Base-by-base conservation (phyloP, 352 stramenopile species). In the Aphanomyces euteiches region DNA sequence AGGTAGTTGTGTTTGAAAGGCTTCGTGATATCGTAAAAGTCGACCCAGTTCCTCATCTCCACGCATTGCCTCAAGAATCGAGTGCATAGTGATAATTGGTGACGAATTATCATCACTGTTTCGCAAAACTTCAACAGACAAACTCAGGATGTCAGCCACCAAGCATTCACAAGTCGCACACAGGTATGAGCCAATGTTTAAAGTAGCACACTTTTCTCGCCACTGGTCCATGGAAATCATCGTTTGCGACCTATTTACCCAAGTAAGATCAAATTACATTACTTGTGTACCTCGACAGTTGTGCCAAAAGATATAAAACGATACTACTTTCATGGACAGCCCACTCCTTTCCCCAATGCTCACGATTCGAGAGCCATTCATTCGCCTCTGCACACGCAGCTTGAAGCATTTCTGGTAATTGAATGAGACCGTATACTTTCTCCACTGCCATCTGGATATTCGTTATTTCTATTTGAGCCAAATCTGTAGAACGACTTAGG, bases 151-250 rank as follows among this genome's bases (percentile, higher is more conserved):
- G 38, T 69, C 63, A 12, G 63, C 63, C 4, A 47, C 63, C 15
- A 69, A 60, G 47, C 63, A 69, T 47, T 69, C 63, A n/a, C 40
- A 69, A n/a, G 63, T 69, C 15, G 63, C 63, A 21, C 63, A 69
- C 40, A 69, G 28, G 17, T 69, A 69, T 5, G 63, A 47, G 6
- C 63, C 63, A 3, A 69, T 15, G 17, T 60, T 50, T 28, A 69
- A 21, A n/a, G 63, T 15, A 10, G 40, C 12, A 34, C 47, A 61
- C 34, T 21, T 43, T 8, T 69, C 47, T 3, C 63, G 15, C 63
- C 63, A 69, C 21, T 54, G 13, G 6, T 39, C 60, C n/a, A 58
- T 58, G 7, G 50, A 58, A 28, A 19, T 19, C 50, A 12, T 19
- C 15, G 15, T 58, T 10, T 36, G 19, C 15, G 15, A 58, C 8